Evolutionary conservation across 371 early-diverging fungal species (phyloP).

Genomic region (Rhizopus stolonifer): DNA sequence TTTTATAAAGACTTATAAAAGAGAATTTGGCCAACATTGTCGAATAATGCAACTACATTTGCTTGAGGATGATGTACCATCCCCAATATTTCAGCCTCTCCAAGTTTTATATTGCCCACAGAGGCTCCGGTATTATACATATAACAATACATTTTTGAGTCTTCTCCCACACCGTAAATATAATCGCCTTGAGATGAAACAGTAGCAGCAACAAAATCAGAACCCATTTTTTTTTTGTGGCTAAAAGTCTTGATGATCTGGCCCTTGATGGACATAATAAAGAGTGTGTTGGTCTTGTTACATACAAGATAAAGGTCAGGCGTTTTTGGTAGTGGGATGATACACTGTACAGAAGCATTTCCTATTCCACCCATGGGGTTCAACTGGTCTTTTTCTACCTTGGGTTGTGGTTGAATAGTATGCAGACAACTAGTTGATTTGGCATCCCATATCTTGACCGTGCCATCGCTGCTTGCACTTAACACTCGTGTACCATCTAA

Average conservation of each 20-base stretch:
- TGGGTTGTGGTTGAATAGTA: conserved; percentile 25
- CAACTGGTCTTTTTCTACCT: conserved; percentile 21
- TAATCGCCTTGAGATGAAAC: conserved; percentile 76
- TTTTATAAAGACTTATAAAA: conserved; percentile 45
- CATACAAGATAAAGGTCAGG: conserved; percentile 70
- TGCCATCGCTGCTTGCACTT: conserved; percentile 86
- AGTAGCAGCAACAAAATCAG: conserved; percentile 66
- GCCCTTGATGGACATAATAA: conserved; percentile 61
- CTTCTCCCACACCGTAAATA: conserved; percentile 71
- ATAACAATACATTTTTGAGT: conserved; percentile 58
- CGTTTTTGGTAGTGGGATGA: conserved; percentile 47
- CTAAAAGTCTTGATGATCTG: conserved; percentile 45
- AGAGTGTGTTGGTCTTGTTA: conserved; percentile 66
- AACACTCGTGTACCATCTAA: conserved; percentile 66
- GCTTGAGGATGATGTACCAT: conserved; percentile 72
- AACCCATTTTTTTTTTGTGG: conserved; percentile 31
- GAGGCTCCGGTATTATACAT: conserved; percentile 51
- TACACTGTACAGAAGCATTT: conserved; percentile 29
- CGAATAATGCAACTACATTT: conserved; percentile 69
- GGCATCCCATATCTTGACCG: conserved; percentile 79
- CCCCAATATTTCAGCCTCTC: conserved; percentile 69
- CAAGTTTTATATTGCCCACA: conserved; percentile 31
- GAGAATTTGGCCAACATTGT: conserved; percentile 66
- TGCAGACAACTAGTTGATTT: conserved; percentile 35
- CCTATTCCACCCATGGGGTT: conserved; percentile 30